Conservation (phyloP, 2,329 filamentous ascomycete species). For the Cryphonectria japonica region DNA sequence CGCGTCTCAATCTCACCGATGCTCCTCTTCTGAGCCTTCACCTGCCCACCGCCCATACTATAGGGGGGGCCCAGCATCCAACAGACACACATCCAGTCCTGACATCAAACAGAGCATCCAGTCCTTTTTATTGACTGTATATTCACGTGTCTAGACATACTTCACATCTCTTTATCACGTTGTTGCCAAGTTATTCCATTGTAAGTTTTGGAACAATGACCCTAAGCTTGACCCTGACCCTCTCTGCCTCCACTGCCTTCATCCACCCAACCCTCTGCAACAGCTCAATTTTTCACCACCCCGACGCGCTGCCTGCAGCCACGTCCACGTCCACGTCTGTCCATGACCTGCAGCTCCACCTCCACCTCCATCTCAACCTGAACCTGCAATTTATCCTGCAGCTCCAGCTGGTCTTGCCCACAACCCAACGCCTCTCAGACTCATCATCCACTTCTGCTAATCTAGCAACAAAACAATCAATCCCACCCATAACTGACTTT, state of each 20-base stretch:
- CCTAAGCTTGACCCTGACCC: background rate
- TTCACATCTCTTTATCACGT: constrained; percentile 20
- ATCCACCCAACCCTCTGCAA: background rate
- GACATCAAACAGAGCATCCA: constrained; percentile 13
- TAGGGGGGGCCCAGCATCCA: background rate
- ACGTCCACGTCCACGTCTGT: constrained; percentile 5
- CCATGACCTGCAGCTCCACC: constrained; percentile 23
- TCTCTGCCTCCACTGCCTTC: background rate
- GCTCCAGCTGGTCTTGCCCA: constrained; percentile 20
- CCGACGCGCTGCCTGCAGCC: constrained; percentile 20
- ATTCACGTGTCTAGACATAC: constrained; percentile 26
- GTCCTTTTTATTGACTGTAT: constrained; percentile 17
- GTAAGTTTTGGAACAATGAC: constrained; percentile 17
- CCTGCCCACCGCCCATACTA: constrained; percentile 10
- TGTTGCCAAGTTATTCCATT: constrained; percentile 25
- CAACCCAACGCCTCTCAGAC: constrained; percentile 6
- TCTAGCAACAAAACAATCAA: constrained; percentile 13
- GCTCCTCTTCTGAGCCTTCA: constrained; percentile 3
- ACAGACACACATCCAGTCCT: background rate
- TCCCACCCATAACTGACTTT: constrained; percentile 11
- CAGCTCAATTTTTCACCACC: constrained; percentile 24
- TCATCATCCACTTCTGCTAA: constrained; percentile 13
- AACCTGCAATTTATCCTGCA: constrained; percentile 21
- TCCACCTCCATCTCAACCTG: constrained; percentile 21
- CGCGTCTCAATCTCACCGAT: constrained; percentile 14